A percentile compares a stretch with the other conserved stretches of the same genome.
Conservation (phyloP, 495 filamentous ascomycete genomes). For the Hypoxylon fuscum region DNA sequence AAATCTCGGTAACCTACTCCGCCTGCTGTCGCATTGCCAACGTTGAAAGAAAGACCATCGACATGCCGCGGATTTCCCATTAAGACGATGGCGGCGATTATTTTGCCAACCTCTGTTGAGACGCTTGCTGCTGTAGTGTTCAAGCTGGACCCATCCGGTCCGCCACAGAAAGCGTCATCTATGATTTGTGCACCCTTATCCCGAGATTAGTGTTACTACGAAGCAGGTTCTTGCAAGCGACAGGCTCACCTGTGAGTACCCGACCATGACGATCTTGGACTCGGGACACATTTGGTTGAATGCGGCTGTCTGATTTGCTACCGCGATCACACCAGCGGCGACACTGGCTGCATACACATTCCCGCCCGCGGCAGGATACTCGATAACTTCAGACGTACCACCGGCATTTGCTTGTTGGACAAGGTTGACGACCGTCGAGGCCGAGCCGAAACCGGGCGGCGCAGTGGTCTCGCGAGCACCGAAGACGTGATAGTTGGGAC, state of each 20-base stretch:
- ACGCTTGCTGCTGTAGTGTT: conserved; percentile 57
- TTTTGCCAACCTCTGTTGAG: conserved; percentile 53
- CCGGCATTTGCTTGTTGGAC: conserved; percentile 58
- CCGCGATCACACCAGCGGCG: conserved; percentile 57
- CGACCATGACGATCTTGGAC: conserved; percentile 63
- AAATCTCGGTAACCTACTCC: conserved; percentile 57
- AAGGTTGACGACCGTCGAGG: conserved; percentile 60
- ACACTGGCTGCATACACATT: conserved; percentile 61
- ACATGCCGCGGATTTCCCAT: conserved; percentile 67
- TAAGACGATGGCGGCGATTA: conserved; percentile 66
- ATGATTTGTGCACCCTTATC: conserved; percentile 67
- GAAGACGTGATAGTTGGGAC: conserved; percentile 64
- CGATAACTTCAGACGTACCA: conserved; percentile 64
- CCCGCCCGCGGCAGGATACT: conserved; percentile 67
- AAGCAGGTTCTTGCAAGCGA: neutral
- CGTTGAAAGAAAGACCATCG: conserved; percentile 62
- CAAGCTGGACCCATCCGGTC: conserved; percentile 60
- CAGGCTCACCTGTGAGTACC: conserved; percentile 65
- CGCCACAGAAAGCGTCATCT: conserved; percentile 68
- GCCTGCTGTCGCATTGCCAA: conserved; percentile 62
- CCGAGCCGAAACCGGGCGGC: conserved; percentile 62
- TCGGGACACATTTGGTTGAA: conserved; percentile 61
- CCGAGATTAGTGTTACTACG: neutral
- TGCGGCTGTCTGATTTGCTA: conserved; percentile 59
- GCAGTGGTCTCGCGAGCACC: conserved; percentile 70